Evolutionary conservation across 2,329 filamentous ascomycete genomes (phyloP).

Genomic region (Botrytis sinoallii): DNA sequence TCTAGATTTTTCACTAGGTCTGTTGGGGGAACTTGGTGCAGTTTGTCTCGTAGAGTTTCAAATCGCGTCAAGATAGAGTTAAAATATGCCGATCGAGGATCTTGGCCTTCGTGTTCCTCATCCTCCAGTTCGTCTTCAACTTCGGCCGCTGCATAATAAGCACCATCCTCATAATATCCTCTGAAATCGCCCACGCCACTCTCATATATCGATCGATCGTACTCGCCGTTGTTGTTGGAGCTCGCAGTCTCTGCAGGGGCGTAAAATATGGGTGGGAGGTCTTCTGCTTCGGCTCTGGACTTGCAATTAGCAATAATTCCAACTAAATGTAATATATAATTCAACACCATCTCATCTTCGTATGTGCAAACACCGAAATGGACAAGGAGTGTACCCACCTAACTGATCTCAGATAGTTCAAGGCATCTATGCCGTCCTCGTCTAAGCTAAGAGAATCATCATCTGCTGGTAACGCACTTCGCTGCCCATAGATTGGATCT

Average conservation of each 20-base stretch:
- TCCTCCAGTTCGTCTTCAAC: conserved; percentile 39
- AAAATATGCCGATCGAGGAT: conserved; percentile 65
- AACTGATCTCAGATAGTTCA: conserved; percentile 69
- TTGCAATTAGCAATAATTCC: conserved; percentile 44
- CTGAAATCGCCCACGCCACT: conserved; percentile 51
- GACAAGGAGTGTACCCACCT: conserved; percentile 50
- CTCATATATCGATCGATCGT: conserved; percentile 47
- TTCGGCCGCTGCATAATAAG: conserved; percentile 60
- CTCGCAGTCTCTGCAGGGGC: conserved; percentile 49
- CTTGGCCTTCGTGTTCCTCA: conserved; percentile 28
- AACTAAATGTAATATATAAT: conserved; percentile 2
- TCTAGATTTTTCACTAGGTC: conserved; percentile 53
- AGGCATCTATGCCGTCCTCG: conserved; percentile 61
- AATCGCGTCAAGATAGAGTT: conserved; percentile 64
- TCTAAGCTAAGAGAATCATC: conserved; percentile 60
- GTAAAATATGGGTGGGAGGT: conserved; percentile 68
- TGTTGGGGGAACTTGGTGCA: conserved; percentile 55
- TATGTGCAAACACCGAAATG: not conserved
- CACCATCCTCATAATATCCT: conserved; percentile 74
- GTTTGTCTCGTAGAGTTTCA: conserved; percentile 55
- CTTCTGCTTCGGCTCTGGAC: conserved; percentile 67
- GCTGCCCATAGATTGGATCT: conserved; percentile 67
- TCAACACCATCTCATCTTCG: conserved; percentile 43
- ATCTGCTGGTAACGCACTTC: conserved; percentile 61
- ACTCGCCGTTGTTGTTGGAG: conserved; percentile 24